Evolutionary conservation across 306 rosid species (phyloP), one percentile per base, ranked within the genome.

Genomic region (Vicia faba): DNA sequence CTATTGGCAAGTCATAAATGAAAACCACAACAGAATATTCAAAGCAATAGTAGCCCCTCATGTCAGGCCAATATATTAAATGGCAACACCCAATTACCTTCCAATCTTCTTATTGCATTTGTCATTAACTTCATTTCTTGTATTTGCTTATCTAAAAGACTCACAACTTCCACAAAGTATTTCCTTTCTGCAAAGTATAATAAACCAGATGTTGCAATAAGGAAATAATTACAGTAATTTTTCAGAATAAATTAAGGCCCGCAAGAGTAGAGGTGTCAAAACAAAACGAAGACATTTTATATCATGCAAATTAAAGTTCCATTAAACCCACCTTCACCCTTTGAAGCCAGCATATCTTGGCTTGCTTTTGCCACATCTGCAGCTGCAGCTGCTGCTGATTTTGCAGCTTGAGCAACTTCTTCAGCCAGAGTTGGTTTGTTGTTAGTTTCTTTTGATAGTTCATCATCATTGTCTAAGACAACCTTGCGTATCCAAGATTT

Each of bases 361-460:
- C 86, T 90, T 23, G 86, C 87, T 83, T 78, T 90, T 49, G 96
- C 97, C 79, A 90, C 91, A 84, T 86, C 99, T 38, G 91, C 77
- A 55, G 99, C 97, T 31, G 99, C 99, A 18, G 90, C 97, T 51
- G 97, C 96, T 29, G 97, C 97, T 48, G 96, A 87, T 83, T 89
- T 89, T 75, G 98, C 98, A 56, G 95, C 97, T 45, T 82, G 91
- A 0, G 89, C 85, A 61, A 90, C 81, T 78, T 93, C 97, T 85
- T 93, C 97, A 16, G 79, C 86, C 70, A 82, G 15, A 49, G 87
- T 84, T 1, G 95, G 97, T 74, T 86, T 90, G 51, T 53, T 6
- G 39, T 80, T 76, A 11, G 59, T 66, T 85, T 75, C 81, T 75
- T 80, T 71, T 20, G 68, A 70, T 63, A 56, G 40, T 13, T 75